These are phyloP conservation scores for Coniophora puteana DNA, from an alignment of 1,284 basidiomycete species.

Conservation along the genomic window DNA sequence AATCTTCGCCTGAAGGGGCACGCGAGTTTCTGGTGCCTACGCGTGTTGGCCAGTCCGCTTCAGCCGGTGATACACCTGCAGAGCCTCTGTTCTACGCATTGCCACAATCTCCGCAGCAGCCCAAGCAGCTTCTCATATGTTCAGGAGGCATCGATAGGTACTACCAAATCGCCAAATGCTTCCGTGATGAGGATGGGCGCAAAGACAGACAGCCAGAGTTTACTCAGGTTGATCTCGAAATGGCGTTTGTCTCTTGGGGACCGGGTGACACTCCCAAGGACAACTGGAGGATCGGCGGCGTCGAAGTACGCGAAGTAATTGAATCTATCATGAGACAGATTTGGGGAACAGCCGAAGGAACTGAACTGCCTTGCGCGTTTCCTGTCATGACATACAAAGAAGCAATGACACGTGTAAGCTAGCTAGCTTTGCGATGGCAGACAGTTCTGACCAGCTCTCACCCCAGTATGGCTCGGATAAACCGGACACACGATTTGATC, in stretches of 20 bases:
- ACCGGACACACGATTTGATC: conserved; percentile 85
- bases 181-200: conserved; percentile 92
- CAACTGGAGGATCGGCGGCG: conserved; percentile 82
- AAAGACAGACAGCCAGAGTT: conserved; percentile 97
- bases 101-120: conserved; percentile 94
- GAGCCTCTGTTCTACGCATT: conserved; percentile 82
- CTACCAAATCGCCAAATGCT: conserved; percentile 92
- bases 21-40: conserved; percentile 93
- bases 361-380: conserved; percentile 60
- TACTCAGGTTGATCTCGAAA: conserved; percentile 95
- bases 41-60: conserved; percentile 41
- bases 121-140: conserved; percentile 90
- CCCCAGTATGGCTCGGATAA: conserved; percentile 90
- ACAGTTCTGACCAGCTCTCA: conserved; percentile 10
- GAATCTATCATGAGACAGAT: conserved; percentile 71
- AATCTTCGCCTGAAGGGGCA: conserved; percentile 92
- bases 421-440: conserved; percentile 8
- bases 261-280: conserved; percentile 21
- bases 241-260: conserved; percentile 91
- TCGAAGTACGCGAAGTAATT: conserved; percentile 72
- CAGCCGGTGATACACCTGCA: conserved; percentile 12
- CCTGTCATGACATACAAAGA: conserved; percentile 81
- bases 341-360: conserved; percentile 65
- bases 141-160: conserved; percentile 90
- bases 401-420: conserved; percentile 77